Conservation (phyloP, 2,329 filamentous ascomycete species). For the Passalora sequoiae region DNA sequence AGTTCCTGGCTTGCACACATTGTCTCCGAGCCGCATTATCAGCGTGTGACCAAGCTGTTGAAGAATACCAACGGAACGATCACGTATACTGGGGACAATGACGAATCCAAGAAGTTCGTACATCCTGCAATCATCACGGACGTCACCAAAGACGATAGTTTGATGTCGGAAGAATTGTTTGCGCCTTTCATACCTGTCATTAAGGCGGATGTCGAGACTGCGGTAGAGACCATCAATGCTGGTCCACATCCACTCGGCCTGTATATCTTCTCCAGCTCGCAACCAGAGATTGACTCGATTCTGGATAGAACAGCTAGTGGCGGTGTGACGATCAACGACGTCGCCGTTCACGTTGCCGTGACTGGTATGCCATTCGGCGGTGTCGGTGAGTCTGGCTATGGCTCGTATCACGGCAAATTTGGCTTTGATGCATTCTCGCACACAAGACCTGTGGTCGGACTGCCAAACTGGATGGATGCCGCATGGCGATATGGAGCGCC, state of each 20-base stretch:
- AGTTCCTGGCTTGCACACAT: slow-evolving; percentile 73
- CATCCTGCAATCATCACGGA: slow-evolving; percentile 80
- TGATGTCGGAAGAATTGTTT: slow-evolving; percentile 78
- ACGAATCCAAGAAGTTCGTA: slow-evolving; percentile 73
- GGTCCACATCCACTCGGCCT: slow-evolving; percentile 75
- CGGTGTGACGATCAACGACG: slow-evolving; percentile 45
- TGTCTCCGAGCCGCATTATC: slow-evolving; percentile 70
- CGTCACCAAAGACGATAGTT: slow-evolving; percentile 64
- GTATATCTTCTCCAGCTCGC: slow-evolving; percentile 69
- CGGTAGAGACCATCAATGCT: slow-evolving; percentile 69
- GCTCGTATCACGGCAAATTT: slow-evolving; percentile 68
- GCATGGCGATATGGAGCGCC: slow-evolving; percentile 8
- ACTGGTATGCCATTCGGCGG: slow-evolving; percentile 71
- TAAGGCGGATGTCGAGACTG: slow-evolving; percentile 68
- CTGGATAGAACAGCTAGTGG: slow-evolving; percentile 42
- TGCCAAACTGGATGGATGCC: slow-evolving; percentile 12
- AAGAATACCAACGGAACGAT: slow-evolving; percentile 76
- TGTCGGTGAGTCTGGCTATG: slow-evolving; percentile 69
- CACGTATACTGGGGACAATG: slow-evolving; percentile 73
- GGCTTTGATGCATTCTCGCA: slow-evolving; percentile 63
- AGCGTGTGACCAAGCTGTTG: slow-evolving; percentile 78
- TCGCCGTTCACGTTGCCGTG: slow-evolving; percentile 62
- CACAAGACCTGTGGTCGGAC: slow-evolving; percentile 14
- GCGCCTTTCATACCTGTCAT: slow-evolving; percentile 79
- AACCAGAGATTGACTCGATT: slow-evolving; percentile 64